Evolutionary conservation across 768 basidiomycete species (phyloP).

Genomic region (Artomyces pyxidatus): DNA sequence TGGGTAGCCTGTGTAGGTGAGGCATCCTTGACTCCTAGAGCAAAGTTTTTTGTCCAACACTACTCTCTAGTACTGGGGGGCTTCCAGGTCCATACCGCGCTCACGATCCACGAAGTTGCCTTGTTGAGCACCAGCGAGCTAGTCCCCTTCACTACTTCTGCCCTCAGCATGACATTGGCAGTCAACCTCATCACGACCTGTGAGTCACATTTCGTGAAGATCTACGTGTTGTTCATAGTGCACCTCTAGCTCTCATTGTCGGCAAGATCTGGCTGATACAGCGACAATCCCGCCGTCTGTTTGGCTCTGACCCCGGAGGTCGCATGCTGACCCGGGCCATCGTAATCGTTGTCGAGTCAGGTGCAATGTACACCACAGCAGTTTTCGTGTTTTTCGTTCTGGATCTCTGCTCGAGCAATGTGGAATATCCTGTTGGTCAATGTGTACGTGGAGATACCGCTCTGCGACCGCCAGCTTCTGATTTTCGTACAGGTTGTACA

Average conservation of each 20-base stretch:
- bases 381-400: slow-evolving; percentile 17
- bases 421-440: slow-evolving; percentile 18
- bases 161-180: not conserved
- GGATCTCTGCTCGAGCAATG: slow-evolving; percentile 18
- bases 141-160: not conserved
- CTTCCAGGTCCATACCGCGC: slow-evolving; percentile 8
- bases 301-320: not conserved
- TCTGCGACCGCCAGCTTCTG: not conserved
- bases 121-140: not conserved
- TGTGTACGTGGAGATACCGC: slow-evolving; percentile 13
- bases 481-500: not conserved
- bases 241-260: not conserved
- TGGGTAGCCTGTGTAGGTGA: slow-evolving; percentile 16
- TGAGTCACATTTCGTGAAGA: not conserved
- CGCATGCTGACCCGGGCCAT: slow-evolving; percentile 14
- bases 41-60: not conserved
- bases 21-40: slow-evolving; percentile 6
- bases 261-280: not conserved
- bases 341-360: slow-evolving; percentile 25
- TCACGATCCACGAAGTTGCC: not conserved
- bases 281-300: not conserved
- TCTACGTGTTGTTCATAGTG: not conserved
- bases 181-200: slow-evolving; percentile 1
- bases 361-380: slow-evolving; percentile 20
- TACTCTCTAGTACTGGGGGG: slow-evolving; percentile 5